Evolutionary conservation across 2,329 filamentous ascomycete genomes (phyloP).

Genomic region (Talaromyces sp.): DNA sequence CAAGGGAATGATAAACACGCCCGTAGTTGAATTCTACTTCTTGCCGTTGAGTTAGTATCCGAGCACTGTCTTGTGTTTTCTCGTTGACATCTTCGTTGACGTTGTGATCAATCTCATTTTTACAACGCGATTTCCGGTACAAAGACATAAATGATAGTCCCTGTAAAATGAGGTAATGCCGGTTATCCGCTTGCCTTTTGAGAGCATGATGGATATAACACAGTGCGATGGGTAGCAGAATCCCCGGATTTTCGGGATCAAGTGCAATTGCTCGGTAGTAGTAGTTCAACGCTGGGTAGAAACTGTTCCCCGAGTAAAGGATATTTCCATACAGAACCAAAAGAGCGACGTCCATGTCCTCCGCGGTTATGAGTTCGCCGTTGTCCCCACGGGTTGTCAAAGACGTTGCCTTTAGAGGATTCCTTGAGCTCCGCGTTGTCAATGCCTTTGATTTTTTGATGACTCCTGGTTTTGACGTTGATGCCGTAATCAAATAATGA

Average conservation of each 20-base stretch:
- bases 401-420: slow-evolving; percentile 39
- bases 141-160: slow-evolving; percentile 73
- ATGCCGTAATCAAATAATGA: slow-evolving; percentile 26
- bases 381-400: slow-evolving; percentile 34
- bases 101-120: slow-evolving; percentile 18
- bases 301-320: slow-evolving; percentile 75
- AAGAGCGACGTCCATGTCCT: slow-evolving; percentile 68
- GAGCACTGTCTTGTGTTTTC: slow-evolving; percentile 19
- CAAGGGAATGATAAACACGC: slow-evolving; percentile 69
- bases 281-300: slow-evolving; percentile 79
- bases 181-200: slow-evolving; percentile 83
- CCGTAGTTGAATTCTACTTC: slow-evolving; percentile 81
- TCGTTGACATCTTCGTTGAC: neutral
- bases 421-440: slow-evolving; percentile 22
- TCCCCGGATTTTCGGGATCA: slow-evolving; percentile 68
- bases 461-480: slow-evolving; percentile 31
- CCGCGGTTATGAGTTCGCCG: slow-evolving; percentile 32
- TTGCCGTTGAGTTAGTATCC: slow-evolving; percentile 49
- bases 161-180: slow-evolving; percentile 81
- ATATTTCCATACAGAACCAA: slow-evolving; percentile 89
- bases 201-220: slow-evolving; percentile 84
- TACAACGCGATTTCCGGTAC: slow-evolving; percentile 61
- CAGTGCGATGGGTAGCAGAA: slow-evolving; percentile 75
- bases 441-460: neutral
- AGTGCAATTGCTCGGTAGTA: slow-evolving; percentile 72